These are phyloP conservation scores for Tetracladium maxilliforme DNA, from an alignment of 2,329 filamentous ascomycete genomes.

Conservation along the genomic window DNA sequence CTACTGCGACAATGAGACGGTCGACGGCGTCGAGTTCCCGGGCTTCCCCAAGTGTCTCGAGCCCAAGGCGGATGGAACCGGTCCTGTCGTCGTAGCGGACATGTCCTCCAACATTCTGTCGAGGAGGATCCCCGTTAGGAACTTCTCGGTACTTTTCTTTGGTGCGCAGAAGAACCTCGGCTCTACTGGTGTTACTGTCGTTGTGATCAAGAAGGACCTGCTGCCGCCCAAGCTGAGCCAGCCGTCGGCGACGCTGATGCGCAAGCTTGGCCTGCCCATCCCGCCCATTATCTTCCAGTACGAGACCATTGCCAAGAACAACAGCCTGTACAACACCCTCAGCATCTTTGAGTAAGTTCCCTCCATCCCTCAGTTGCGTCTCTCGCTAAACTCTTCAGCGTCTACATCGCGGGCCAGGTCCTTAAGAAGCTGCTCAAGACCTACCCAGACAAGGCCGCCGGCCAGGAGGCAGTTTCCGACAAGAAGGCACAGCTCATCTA, in stretches of 20 bases:
- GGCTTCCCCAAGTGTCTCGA: slow-evolving; percentile 51
- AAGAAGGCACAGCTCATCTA: slow-evolving; percentile 72
- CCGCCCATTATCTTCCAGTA: slow-evolving; percentile 72
- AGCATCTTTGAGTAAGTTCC: slow-evolving; percentile 67
- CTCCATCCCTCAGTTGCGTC: too few species aligned
- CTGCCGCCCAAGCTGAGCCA: slow-evolving; percentile 53
- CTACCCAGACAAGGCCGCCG: slow-evolving; percentile 55
- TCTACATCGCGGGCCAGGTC: slow-evolving; percentile 83
- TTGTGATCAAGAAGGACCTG: slow-evolving; percentile 69
- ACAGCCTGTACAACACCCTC: slow-evolving; percentile 89
- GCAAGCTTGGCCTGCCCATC: slow-evolving; percentile 61
- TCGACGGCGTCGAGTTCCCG: slow-evolving; percentile 85
- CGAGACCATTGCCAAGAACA: slow-evolving; percentile 77
- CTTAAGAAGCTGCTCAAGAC: slow-evolving; percentile 57
- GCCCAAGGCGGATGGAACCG: slow-evolving; percentile 40
- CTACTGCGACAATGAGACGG: slow-evolving; percentile 88
- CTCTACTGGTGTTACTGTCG: slow-evolving; percentile 71
- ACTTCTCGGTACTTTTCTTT: slow-evolving; percentile 78
- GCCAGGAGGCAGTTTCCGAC: slow-evolving; percentile 59
- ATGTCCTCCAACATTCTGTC: slow-evolving; percentile 93
- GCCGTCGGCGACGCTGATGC: slow-evolving; percentile 53
- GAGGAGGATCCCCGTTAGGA: slow-evolving; percentile 58
- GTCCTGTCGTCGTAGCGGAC: slow-evolving; percentile 72
- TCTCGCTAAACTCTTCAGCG: slow-evolving; percentile 26
- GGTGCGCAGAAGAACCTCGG: slow-evolving; percentile 94